Evolutionary conservation across 2,329 filamentous ascomycete species (phyloP).

Genomic region (Aspergillus luchuensis): DNA sequence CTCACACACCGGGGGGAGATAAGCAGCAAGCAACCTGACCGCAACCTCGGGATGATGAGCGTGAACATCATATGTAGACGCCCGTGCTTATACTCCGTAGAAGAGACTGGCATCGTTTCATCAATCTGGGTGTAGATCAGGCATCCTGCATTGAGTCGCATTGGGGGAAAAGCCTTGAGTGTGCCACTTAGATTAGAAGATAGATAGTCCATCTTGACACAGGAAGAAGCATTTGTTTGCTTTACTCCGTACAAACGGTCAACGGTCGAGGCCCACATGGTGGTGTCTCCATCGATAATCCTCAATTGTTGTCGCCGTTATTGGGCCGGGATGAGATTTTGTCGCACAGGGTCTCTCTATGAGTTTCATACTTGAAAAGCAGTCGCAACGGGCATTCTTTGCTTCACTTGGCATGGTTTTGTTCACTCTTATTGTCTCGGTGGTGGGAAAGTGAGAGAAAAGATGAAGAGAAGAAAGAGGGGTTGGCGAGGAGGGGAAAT

Average conservation of each 20-base stretch:
- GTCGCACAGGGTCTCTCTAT: not conserved
- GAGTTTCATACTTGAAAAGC: not conserved
- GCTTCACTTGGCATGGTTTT: not conserved
- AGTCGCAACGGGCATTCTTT: not conserved
- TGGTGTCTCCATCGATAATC: not conserved
- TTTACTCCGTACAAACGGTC: not conserved
- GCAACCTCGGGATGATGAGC: not conserved
- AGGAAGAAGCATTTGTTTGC: not conserved
- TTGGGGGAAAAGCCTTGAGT: not conserved
- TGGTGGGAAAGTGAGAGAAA: not conserved
- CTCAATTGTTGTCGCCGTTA: not conserved
- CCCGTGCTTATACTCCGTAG: no score
- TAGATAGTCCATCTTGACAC: not conserved
- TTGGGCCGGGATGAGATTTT: not conserved
- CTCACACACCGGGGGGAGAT: not conserved
- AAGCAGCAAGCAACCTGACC: not conserved
- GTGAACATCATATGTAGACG: no score
- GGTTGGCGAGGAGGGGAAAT: not conserved
- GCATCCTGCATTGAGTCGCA: not conserved
- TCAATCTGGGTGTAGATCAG: not conserved
- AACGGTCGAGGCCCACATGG: not conserved
- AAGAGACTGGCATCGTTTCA: not conserved
- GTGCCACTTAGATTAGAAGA: not conserved
- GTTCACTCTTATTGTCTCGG: not conserved
- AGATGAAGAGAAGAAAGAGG: not conserved